Evolutionary conservation across 202 grass and related monocot genomes (phyloP).

Genomic region (Digitaria exilis): DNA sequence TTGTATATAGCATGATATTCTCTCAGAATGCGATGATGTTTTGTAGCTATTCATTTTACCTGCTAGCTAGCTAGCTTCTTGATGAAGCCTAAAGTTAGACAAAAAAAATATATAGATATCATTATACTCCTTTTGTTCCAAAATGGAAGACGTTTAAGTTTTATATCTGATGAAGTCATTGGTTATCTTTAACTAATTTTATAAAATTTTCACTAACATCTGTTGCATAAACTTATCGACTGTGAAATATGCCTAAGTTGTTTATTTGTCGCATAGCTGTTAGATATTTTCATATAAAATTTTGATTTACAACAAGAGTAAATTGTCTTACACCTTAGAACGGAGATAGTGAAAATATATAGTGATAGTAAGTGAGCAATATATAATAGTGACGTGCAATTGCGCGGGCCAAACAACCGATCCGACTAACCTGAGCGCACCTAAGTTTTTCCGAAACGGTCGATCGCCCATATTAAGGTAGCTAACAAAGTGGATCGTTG

Average conservation of each 20-base stretch:
- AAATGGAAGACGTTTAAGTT: neutral
- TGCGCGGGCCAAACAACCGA: neutral
- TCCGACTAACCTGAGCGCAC: neutral
- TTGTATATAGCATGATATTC: neutral
- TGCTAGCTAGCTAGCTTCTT: neutral
- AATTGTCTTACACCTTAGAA: no score
- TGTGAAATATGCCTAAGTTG: neutral
- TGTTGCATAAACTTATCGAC: no score
- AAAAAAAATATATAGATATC: neutral
- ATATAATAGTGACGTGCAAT: neutral
- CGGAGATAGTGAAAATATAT: no score
- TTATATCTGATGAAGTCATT: no score
- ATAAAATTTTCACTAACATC: no score
- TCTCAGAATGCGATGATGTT: neutral
- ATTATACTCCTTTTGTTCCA: neutral
- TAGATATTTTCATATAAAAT: neutral
- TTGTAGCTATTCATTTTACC: neutral
- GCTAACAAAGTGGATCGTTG: neutral
- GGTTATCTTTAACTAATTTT: no score
- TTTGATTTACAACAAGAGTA: neutral
- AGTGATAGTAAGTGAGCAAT: neutral
- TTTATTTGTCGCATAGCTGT: no score
- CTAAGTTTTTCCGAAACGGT: slow-evolving; percentile 30
- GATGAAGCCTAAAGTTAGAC: neutral
- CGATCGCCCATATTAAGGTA: slow-evolving; percentile 17